phyloP scores from a whole-genome alignment of 371 early-diverging fungal genomes.

The Funneliformis caledonium region DNA sequence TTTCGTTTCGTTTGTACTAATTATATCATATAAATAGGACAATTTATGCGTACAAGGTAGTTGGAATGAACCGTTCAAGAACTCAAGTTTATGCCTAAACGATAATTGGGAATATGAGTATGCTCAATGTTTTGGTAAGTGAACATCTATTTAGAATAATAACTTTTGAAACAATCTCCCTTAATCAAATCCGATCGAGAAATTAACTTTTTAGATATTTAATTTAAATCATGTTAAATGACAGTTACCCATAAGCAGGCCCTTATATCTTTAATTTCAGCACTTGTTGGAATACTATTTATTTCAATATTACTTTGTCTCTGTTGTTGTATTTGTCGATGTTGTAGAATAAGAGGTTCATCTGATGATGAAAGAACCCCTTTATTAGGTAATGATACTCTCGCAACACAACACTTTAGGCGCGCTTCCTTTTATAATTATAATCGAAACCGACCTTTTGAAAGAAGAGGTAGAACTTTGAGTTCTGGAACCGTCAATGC shows the following conservation, averaged over 20 bases:
- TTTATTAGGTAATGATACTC: constrained; percentile 7
- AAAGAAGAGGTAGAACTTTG: constrained; percentile 31
- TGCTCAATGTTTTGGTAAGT: constrained; percentile 40
- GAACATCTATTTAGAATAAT: background rate
- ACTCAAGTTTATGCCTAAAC: background rate
- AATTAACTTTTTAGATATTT: background rate
- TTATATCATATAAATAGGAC: background rate
- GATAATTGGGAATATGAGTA: constrained; percentile 39
- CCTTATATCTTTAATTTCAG: constrained; percentile 34
- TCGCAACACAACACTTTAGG: constrained; percentile 36
- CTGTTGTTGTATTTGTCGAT: constrained; percentile 39
- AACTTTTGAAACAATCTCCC: background rate
- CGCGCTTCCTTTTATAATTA: constrained; percentile 40
- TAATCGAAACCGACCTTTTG: constrained; percentile 40
- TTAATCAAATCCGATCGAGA: background rate
- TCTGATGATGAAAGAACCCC: constrained; percentile 34
- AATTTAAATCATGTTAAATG: background rate
- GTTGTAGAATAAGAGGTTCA: background rate
- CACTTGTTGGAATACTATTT: constrained; percentile 26
- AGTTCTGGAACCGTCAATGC: constrained; percentile 27
- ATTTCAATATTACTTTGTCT: constrained; percentile 13
- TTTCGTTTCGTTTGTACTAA: background rate
- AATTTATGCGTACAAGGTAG: constrained; percentile 32
- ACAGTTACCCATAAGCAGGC: constrained; percentile 36
- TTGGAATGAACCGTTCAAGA: constrained; percentile 34